Conservation (phyloP, 306 rosid species). For the Luffa acutangula region DNA sequence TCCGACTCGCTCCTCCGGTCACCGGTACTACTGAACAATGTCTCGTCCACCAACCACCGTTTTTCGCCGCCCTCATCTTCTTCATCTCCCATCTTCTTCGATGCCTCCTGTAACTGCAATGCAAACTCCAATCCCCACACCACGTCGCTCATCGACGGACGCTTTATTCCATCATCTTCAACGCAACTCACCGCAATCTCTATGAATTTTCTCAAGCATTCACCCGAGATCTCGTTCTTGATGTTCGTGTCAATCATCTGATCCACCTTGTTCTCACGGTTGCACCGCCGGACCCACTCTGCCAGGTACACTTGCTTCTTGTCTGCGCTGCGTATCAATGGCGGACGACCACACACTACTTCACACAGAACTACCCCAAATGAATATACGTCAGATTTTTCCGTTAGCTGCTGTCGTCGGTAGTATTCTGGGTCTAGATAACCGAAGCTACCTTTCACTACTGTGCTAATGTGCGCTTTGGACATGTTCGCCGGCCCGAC, state of each 20-base stretch:
- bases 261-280: conserved; percentile 11
- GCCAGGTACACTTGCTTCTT: conserved; percentile 21
- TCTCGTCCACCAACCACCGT: neutral
- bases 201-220: neutral
- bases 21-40: neutral
- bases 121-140: neutral
- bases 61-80: neutral
- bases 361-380: conserved; percentile 46
- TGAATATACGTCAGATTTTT: conserved; percentile 47
- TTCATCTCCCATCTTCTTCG: neutral
- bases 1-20: neutral
- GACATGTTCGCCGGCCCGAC: conserved; percentile 3
- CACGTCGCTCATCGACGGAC: conserved; percentile 41
- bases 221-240: neutral
- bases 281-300: conserved; percentile 19
- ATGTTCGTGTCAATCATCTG: neutral
- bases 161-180: conserved; percentile 23
- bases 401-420: conserved; percentile 19
- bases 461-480: conserved; percentile 17
- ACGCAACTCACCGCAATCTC: conserved; percentile 17
- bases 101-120: conserved; percentile 2
- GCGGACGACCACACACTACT: conserved; percentile 30
- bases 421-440: conserved; percentile 24
- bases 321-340: conserved; percentile 1
- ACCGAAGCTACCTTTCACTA: conserved; percentile 14